These are phyloP conservation scores for Fusarium abutilonis DNA, from an alignment of 2,329 filamentous ascomycete genomes.

Conservation along the genomic window DNA sequence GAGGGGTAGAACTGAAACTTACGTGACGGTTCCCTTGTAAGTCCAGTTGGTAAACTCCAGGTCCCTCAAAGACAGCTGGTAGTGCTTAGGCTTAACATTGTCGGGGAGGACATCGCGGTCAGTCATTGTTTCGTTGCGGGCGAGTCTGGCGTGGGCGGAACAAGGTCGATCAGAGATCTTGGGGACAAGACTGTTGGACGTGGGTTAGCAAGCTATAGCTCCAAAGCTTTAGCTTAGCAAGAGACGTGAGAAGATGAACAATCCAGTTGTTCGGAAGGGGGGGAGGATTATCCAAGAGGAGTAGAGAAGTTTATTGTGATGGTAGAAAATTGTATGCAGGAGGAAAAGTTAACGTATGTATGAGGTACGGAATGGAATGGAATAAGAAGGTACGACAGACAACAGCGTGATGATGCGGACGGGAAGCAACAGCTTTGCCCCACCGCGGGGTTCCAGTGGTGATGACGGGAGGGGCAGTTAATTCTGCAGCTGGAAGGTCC, in stretches of 20 bases:
- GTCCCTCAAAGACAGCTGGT: conserved; percentile 82
- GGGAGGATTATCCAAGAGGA: background rate
- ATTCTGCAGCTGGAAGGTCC: conserved; percentile 6
- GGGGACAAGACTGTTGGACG: conserved; percentile 41
- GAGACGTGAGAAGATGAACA: conserved; percentile 13
- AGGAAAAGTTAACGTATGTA: conserved; percentile 5
- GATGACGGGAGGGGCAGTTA: conserved; percentile 22
- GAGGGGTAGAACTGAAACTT: conserved; percentile 43
- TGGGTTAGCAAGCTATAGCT: conserved; percentile 39
- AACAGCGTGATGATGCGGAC: conserved; percentile 36
- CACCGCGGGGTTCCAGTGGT: conserved; percentile 29
- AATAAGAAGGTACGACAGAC: conserved; percentile 20
- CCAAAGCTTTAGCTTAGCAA: conserved; percentile 28
- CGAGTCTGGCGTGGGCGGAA: conserved; percentile 51
- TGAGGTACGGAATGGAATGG: conserved; percentile 8
- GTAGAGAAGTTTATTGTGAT: conserved; percentile 11
- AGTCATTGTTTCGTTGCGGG: conserved; percentile 56
- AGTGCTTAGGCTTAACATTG: conserved; percentile 83
- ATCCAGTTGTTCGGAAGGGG: background rate
- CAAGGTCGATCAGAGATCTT: conserved; percentile 47
- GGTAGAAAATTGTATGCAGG: background rate
- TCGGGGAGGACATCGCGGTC: conserved; percentile 71
- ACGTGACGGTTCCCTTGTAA: conserved; percentile 83
- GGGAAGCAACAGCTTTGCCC: conserved; percentile 13
- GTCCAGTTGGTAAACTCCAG: conserved; percentile 79